Percentiles rank a stretch among this genome's conserved stretches.
These are phyloP conservation scores for Prunus mume DNA, from an alignment of 306 rosid species.

Conservation along the genomic window DNA sequence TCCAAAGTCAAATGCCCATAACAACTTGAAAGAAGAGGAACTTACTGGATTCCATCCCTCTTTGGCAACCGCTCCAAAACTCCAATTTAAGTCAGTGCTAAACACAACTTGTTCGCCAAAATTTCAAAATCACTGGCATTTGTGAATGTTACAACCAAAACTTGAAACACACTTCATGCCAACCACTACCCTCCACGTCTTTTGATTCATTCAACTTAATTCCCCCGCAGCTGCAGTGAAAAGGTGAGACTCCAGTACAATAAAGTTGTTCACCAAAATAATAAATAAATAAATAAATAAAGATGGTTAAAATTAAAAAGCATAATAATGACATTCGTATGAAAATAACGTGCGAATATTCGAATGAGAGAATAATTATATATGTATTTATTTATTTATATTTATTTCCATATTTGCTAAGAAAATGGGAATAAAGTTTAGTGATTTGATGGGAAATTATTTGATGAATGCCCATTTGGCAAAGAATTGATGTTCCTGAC, in stretches of 20 bases:
- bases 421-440: background rate
- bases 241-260: constrained; percentile 1
- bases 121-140: background rate
- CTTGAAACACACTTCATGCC: constrained; percentile 2
- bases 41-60: background rate
- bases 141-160: background rate
- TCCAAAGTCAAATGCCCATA: background rate
- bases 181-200: background rate
- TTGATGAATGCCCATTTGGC: background rate
- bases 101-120: background rate
- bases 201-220: background rate
- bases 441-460: background rate
- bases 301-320: no score
- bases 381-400: no score
- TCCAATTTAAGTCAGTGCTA: background rate
- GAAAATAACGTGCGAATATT: no score
- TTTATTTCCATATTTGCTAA: no score
- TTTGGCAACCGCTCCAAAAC: background rate
- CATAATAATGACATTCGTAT: no score
- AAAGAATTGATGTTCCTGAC: background rate
- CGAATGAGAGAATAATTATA: no score
- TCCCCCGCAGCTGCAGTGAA: background rate
- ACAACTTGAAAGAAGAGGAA: background rate
- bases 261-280: no score
- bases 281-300: no score